Percentiles rank a stretch among this genome's conserved stretches.
phyloP scores from a whole-genome alignment of 768 basidiomycete genomes.

The Clathrus columnatus region DNA sequence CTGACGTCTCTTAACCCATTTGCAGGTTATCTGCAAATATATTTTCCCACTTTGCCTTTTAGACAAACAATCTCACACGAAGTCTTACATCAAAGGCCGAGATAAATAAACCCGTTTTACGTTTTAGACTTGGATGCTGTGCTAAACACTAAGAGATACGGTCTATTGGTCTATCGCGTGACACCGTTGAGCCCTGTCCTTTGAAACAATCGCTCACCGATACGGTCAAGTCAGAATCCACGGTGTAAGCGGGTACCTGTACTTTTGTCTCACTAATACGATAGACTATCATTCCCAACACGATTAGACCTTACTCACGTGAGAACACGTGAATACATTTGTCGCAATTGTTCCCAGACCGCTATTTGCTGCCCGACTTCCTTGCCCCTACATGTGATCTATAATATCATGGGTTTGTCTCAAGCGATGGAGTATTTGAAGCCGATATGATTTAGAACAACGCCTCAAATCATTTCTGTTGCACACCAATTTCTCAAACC shows the following conservation, averaged over 20 bases:
- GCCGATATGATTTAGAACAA: no score
- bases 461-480: neutral
- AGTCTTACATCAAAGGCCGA: no score
- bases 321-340: neutral
- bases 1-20: no score
- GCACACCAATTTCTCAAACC: neutral
- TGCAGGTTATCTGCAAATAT: no score
- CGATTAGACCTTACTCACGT: neutral
- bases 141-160: neutral
- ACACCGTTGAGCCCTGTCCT: neutral
- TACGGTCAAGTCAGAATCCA: neutral
- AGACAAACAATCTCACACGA: no score
- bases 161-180: neutral
- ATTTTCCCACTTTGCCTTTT: no score
- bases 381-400: neutral
- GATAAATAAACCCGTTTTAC: no score
- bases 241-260: no score
- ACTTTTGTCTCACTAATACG: neutral
- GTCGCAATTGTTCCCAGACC: neutral
- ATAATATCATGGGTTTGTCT: neutral
- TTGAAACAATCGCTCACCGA: neutral
- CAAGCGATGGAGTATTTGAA: neutral
- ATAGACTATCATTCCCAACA: neutral
- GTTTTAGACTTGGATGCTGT: no score
- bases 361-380: neutral